Evolutionary conservation across 2,329 filamentous ascomycete genomes (phyloP).

Genomic region (Fusarium scirpi): DNA sequence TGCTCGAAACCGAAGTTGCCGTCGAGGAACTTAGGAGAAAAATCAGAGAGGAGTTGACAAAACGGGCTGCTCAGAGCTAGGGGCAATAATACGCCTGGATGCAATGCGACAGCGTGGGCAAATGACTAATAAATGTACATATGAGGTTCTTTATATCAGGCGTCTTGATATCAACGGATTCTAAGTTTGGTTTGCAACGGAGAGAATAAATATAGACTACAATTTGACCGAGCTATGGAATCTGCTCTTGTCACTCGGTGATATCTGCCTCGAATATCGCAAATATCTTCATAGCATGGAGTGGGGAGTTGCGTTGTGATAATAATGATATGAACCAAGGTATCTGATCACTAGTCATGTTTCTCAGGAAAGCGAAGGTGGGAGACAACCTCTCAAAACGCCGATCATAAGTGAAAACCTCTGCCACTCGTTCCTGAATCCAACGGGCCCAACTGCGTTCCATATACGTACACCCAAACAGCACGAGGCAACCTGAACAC

Average conservation of each 20-base stretch:
- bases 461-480: slow-evolving; percentile 19
- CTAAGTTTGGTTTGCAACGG: neutral
- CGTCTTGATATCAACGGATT: slow-evolving; percentile 29
- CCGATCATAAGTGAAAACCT: slow-evolving; percentile 45
- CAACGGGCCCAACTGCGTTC: slow-evolving; percentile 27
- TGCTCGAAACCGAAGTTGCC: slow-evolving; percentile 89
- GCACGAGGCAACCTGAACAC: slow-evolving; percentile 28
- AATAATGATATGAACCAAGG: slow-evolving; percentile 47
- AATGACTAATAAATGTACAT: slow-evolving; percentile 1
- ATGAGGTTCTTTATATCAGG: slow-evolving; percentile 7
- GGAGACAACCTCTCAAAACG: slow-evolving; percentile 47
- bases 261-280: neutral
- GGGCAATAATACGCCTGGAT: neutral
- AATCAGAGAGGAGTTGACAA: slow-evolving; percentile 72
- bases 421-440: slow-evolving; percentile 28
- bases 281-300: slow-evolving; percentile 8
- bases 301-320: slow-evolving; percentile 15
- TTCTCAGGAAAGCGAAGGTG: slow-evolving; percentile 52
- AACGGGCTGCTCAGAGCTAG: slow-evolving; percentile 31
- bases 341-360: slow-evolving; percentile 54
- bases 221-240: neutral
- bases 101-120: neutral
- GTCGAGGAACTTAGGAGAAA: slow-evolving; percentile 77
- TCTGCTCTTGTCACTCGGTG: neutral
- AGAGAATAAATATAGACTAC: neutral